phyloP scores from a whole-genome alignment of 2,329 filamentous ascomycete species.

The Aureobasidium sp. region DNA sequence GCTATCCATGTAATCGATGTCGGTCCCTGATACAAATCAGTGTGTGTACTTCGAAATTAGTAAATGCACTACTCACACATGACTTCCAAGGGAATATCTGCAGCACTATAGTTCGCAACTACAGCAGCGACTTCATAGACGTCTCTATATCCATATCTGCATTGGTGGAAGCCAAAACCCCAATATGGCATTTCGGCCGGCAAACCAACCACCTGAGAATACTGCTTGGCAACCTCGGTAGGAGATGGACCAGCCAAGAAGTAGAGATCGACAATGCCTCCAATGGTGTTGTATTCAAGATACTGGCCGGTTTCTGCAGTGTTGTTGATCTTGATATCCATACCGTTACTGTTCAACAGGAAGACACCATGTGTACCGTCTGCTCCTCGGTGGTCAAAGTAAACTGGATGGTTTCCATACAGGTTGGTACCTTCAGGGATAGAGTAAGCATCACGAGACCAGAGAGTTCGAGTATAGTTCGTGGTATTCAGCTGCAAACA shows the following conservation, averaged over 20 bases:
- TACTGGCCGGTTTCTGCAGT: conserved; percentile 55
- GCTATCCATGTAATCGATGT: conserved; percentile 39
- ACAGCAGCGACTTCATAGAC: conserved; percentile 60
- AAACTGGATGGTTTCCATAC: conserved; percentile 69
- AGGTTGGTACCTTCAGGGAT: conserved; percentile 56
- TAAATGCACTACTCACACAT: conserved; percentile 34
- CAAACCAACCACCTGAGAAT: conserved; percentile 44
- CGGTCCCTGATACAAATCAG: conserved; percentile 12
- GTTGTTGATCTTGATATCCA: conserved; percentile 69
- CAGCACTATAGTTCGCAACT: conserved; percentile 59
- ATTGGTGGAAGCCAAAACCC: conserved; percentile 45
- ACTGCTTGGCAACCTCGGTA: conserved; percentile 42
- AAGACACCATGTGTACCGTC: conserved; percentile 58
- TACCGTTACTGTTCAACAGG: conserved; percentile 63
- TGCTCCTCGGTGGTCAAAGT: conserved; percentile 60
- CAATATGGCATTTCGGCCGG: conserved; percentile 46
- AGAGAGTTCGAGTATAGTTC: conserved; percentile 59
- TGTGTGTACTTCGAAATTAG: background rate
- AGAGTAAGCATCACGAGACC: conserved; percentile 60
- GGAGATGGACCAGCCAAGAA: conserved; percentile 45
- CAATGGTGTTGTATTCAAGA: conserved; percentile 72
- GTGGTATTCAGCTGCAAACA: conserved; percentile 58
- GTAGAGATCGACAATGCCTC: conserved; percentile 64
- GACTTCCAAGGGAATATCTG: conserved; percentile 61
- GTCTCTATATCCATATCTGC: conserved; percentile 45